Evolutionary conservation across 2,329 filamentous ascomycete genomes (phyloP), one percentile per base, ranked within the genome.

Genomic region (Epichloe coenophiala): DNA sequence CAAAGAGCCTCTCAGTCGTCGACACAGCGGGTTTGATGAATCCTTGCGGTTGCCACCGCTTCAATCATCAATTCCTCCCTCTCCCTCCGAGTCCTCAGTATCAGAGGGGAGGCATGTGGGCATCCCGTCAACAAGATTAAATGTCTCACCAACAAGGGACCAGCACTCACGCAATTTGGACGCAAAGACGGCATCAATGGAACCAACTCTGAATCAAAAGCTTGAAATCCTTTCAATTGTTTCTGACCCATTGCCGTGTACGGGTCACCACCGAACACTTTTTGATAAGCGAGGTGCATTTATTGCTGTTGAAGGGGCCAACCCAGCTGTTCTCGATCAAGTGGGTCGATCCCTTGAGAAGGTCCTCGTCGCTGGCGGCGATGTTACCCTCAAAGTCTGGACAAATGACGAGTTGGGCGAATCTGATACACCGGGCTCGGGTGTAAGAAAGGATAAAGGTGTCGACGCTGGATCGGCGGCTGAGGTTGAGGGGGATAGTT

Each of bases 261-360:
- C 68, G 1, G 60, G 63, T 5, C 63, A 65, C 3, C 62, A 60
- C 6, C 59, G 58, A 4, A 56, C 60, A 3, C 54, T 55, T 2
- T 62, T 66, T 53, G 67, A 71, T 57, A 70, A 72, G 6, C 78
- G 89, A n/a, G 90, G 91, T 0, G 79, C 86, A 0, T 77, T 96
- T 38, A 83, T 97, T 54, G 84, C 87, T 0, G 71, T 97, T 31
- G 91, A 97, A 65, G 90, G 90, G 1, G 75, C 84, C 17, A 77
- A 83, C 51, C 56, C 63, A 6, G 59, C 60, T n/a, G 57, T 77
- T 21, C 61, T 78, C 9, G 64, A 70, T 2, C 72, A 77, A 9
- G 78, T 86, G 4, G 81, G 87, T 3, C 69, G 74, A 3, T 75
- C 78, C 17, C 78, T 95, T 19, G 76, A 84, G 50, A 72, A 74